phyloP scores from a whole-genome alignment of 768 basidiomycete species.

The Tylopilus balloui region DNA sequence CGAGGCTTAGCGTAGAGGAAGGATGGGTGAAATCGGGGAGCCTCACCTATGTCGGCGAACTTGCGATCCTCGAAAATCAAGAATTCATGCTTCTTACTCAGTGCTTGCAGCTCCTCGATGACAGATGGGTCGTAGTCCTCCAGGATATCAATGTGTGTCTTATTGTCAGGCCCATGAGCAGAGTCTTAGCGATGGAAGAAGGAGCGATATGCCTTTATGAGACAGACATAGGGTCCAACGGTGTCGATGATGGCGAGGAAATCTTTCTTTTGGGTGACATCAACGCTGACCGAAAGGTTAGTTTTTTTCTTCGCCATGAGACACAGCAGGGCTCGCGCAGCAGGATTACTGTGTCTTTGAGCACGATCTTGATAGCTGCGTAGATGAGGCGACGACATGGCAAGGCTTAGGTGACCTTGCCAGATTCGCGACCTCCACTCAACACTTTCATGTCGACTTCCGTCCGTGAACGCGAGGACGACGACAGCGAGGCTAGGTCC shows the following conservation, averaged over 20 bases:
- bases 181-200: slow-evolving; percentile 4
- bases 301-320: slow-evolving; percentile 83
- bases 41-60: slow-evolving; percentile 94
- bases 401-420: not conserved
- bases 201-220: slow-evolving; percentile 72
- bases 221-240: slow-evolving; percentile 86
- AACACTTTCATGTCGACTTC: slow-evolving; percentile 25
- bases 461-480: slow-evolving; percentile 51
- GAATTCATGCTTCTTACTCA: slow-evolving; percentile 84
- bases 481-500: slow-evolving; percentile 34
- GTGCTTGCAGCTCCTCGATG: slow-evolving; percentile 60
- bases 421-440: not conserved
- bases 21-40: not conserved
- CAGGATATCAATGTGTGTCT: slow-evolving; percentile 97
- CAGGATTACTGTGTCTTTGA: slow-evolving; percentile 57
- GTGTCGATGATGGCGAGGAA: slow-evolving; percentile 83
- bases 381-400: slow-evolving; percentile 36
- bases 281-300: slow-evolving; percentile 94
- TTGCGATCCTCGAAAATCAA: slow-evolving; percentile 98
- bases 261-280: slow-evolving; percentile 76
- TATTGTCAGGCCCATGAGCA: slow-evolving; percentile 29
- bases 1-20: slow-evolving; percentile 1
- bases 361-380: slow-evolving; percentile 64
- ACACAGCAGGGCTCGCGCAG: slow-evolving; percentile 73
- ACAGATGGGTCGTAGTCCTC: slow-evolving; percentile 81